Evolutionary conservation across 371 early-diverging fungal genomes (phyloP).

Genomic region (Quaeritorhiza haematococci): DNA sequence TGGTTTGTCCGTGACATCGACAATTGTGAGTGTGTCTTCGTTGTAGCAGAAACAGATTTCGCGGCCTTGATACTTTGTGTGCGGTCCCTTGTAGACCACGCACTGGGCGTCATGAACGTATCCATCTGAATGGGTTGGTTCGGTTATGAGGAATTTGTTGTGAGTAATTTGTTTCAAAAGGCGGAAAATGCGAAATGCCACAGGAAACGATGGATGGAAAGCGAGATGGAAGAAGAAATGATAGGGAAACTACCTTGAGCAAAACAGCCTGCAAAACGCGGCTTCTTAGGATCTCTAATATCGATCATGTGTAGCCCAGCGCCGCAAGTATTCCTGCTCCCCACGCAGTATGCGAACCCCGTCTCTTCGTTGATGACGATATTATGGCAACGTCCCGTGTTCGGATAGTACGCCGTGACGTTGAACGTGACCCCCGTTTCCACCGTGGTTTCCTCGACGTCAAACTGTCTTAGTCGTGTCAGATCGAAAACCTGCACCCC

Average conservation of each 20-base stretch:
- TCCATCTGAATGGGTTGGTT: too few relatives aligned
- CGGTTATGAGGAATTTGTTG: too few relatives aligned
- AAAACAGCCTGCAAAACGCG: slow-evolving; percentile 4
- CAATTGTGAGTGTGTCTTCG: slow-evolving; percentile 6
- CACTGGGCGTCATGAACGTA: slow-evolving; percentile 10
- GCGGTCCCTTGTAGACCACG: slow-evolving; percentile 7
- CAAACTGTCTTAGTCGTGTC: slow-evolving; percentile 6
- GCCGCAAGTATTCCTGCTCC: neutral
- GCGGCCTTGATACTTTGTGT: slow-evolving; percentile 2
- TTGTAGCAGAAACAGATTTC: slow-evolving; percentile 5
- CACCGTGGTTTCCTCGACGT: too few relatives aligned
- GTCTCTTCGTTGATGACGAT: slow-evolving; percentile 7
- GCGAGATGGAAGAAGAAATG: too few relatives aligned
- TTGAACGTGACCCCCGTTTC: too few relatives aligned
- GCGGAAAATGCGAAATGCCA: too few relatives aligned
- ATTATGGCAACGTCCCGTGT: slow-evolving; percentile 7
- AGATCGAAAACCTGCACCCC: slow-evolving; percentile 8
- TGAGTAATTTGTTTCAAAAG: too few relatives aligned
- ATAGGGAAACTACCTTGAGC: too few relatives aligned
- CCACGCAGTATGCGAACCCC: slow-evolving; percentile 6
- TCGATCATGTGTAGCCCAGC: slow-evolving; percentile 9
- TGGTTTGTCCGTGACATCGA: slow-evolving; percentile 4
- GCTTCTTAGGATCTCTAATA: slow-evolving; percentile 7
- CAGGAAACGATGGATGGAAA: too few relatives aligned
- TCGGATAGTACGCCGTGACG: slow-evolving; percentile 3